Percentiles rank a stretch among this genome's conserved stretches.
These are phyloP conservation scores for Starmera stellimalicola DNA, from an alignment of 1,139 yeast species.

Conservation along the genomic window DNA sequence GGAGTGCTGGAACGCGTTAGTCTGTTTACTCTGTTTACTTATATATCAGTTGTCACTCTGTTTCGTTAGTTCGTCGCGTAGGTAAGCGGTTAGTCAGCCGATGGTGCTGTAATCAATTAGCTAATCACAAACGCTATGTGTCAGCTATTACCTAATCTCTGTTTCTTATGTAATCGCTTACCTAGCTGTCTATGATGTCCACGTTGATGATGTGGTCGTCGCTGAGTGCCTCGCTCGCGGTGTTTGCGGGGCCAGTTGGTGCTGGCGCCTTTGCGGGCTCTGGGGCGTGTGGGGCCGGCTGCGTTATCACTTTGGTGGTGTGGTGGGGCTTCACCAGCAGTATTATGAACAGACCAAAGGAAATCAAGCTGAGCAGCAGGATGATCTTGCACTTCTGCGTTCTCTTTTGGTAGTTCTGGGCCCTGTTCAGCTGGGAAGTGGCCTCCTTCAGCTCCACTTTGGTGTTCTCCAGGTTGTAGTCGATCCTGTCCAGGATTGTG, in stretches of 20 bases:
- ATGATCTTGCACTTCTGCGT: conserved; percentile 89
- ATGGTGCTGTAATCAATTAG: too few species aligned
- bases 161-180: background rate
- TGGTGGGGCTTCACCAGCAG: conserved; percentile 59
- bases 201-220: too few species aligned
- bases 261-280: background rate
- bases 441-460: conserved; percentile 69
- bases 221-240: background rate
- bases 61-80: too few species aligned
- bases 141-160: too few species aligned
- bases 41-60: too few species aligned
- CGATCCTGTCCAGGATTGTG: conserved; percentile 83
- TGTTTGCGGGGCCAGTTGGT: background rate
- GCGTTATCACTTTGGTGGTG: background rate
- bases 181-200: too few species aligned
- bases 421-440: conserved; percentile 66
- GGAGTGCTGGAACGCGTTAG: too few species aligned
- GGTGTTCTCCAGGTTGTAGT: conserved; percentile 77
- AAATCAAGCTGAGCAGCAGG: conserved; percentile 58
- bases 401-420: conserved; percentile 74
- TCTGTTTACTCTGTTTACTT: too few species aligned
- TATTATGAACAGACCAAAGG: conserved; percentile 61
- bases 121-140: too few species aligned
- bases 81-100: too few species aligned
- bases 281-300: background rate